phyloP scores from a whole-genome alignment of 768 basidiomycete species.

The Mycena belliarum region DNA sequence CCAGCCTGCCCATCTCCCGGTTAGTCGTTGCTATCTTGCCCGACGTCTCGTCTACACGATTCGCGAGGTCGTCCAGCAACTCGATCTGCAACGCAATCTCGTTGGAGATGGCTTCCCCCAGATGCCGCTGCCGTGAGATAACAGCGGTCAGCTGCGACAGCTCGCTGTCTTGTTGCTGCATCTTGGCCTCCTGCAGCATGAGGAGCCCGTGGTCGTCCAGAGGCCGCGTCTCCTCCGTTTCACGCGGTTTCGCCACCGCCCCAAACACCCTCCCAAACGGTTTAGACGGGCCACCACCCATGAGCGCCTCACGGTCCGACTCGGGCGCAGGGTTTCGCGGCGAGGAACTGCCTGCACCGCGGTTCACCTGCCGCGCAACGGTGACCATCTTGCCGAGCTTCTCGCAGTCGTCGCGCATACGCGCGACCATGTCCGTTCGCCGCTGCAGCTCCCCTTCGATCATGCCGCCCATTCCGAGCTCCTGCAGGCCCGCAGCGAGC shows the following conservation, averaged over 20 bases:
- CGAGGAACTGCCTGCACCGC: slow-evolving; percentile 31
- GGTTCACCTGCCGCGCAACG: slow-evolving; percentile 59
- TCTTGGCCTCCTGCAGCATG: slow-evolving; percentile 76
- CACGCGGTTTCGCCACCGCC: slow-evolving; percentile 56
- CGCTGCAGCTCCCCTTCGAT: slow-evolving; percentile 91
- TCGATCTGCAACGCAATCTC: slow-evolving; percentile 88
- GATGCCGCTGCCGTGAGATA: slow-evolving; percentile 78
- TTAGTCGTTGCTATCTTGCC: slow-evolving; percentile 79
- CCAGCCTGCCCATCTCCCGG: slow-evolving; percentile 79
- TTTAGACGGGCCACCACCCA: slow-evolving; percentile 46
- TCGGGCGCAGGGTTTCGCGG: slow-evolving; percentile 47
- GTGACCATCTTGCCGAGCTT: slow-evolving; percentile 85
- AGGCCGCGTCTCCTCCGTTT: slow-evolving; percentile 85
- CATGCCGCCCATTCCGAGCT: slow-evolving; percentile 69
- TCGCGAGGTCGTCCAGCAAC: slow-evolving; percentile 75
- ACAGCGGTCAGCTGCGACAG: slow-evolving; percentile 80
- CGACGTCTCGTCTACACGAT: slow-evolving; percentile 76
- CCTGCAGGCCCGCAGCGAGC: slow-evolving; percentile 69
- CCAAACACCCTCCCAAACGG: slow-evolving; percentile 83
- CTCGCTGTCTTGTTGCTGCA: slow-evolving; percentile 83
- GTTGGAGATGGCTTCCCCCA: slow-evolving; percentile 82
- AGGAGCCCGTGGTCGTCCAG: slow-evolving; percentile 83
- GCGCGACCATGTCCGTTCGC: slow-evolving; percentile 84
- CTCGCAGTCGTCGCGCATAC: slow-evolving; percentile 89
- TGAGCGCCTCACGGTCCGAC: slow-evolving; percentile 64